A percentile compares a stretch with the other conserved stretches of the same genome.
phyloP scores from a whole-genome alignment of 2,329 filamentous ascomycete species.

The Nemania serpens region DNA sequence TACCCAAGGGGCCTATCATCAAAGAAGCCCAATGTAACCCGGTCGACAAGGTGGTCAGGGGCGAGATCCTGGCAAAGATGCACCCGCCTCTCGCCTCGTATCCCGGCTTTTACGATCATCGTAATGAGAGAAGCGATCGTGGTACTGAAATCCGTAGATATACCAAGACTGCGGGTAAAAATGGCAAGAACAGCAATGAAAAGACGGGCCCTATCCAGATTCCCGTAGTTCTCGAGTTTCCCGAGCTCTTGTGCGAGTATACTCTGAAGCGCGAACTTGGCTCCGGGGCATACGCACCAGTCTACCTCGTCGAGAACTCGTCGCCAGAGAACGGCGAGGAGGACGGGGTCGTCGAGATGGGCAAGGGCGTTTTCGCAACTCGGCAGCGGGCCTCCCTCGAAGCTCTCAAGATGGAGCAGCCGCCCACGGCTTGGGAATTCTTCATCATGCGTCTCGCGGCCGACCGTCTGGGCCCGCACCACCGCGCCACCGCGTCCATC shows the following conservation, averaged over 20 bases:
- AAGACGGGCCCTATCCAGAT: constrained; percentile 62
- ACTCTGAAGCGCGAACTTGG: constrained; percentile 84
- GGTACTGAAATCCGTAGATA: constrained; percentile 81
- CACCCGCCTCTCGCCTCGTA: constrained; percentile 76
- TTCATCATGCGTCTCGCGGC: constrained; percentile 89
- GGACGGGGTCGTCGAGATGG: constrained; percentile 56
- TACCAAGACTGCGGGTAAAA: constrained; percentile 68
- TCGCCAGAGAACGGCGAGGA: constrained; percentile 52
- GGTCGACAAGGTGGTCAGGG: constrained; percentile 74
- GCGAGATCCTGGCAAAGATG: constrained; percentile 74
- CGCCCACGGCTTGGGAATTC: constrained; percentile 92
- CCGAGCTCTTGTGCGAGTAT: constrained; percentile 69
- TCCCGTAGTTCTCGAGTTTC: constrained; percentile 70
- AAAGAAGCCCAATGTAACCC: constrained; percentile 87
- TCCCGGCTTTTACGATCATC: constrained; percentile 78
- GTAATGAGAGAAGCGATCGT: constrained; percentile 65
- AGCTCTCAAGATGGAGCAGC: constrained; percentile 92
- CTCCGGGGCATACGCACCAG: constrained; percentile 91
- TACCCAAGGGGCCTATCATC: constrained; percentile 73
- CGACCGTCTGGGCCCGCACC: constrained; percentile 70
- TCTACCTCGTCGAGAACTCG: constrained; percentile 87
- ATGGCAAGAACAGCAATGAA: constrained; percentile 62
- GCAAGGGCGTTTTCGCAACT: constrained; percentile 63
- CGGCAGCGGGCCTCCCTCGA: constrained; percentile 67
- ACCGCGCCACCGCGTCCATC: constrained; percentile 76